phyloP scores from a whole-genome alignment of 2,329 filamentous ascomycete species.

The Stemphylium lycopersici region DNA sequence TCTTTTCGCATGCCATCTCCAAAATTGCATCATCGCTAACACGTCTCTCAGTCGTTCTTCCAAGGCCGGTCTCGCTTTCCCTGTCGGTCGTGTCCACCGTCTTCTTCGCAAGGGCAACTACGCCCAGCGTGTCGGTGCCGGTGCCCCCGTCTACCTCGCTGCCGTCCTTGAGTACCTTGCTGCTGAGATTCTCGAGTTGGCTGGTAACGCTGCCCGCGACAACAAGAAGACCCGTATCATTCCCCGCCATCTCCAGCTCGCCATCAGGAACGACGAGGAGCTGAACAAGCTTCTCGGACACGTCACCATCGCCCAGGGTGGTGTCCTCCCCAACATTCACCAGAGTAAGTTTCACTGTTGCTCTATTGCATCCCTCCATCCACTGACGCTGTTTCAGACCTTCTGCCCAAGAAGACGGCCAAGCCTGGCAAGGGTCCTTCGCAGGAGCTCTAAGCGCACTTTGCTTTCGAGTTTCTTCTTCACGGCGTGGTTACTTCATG shows the following conservation, averaged over 20 bases:
- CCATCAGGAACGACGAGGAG: conserved; percentile 99
- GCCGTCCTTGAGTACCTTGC: conserved; percentile 98
- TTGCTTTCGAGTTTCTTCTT: conserved; percentile 44
- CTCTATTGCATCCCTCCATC: not conserved
- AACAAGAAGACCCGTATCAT: conserved; percentile 99
- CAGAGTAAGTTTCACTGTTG: conserved; percentile 73
- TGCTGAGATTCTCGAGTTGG: conserved; percentile 97
- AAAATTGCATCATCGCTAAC: conserved; percentile 31
- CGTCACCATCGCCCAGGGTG: conserved; percentile 95
- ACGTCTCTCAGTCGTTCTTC: conserved; percentile 81
- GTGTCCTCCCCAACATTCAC: conserved; percentile 96
- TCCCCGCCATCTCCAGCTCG: conserved; percentile 96
- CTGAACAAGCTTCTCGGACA: conserved; percentile 98
- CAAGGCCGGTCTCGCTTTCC: conserved; percentile 99
- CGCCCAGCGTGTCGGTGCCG: conserved; percentile 98
- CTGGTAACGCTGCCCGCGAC: conserved; percentile 97
- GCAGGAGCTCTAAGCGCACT: conserved; percentile 82
- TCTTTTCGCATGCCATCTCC: conserved; percentile 27
- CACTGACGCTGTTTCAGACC: conserved; percentile 69
- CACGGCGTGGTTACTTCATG: conserved; percentile 54
- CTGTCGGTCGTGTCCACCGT: conserved; percentile 98
- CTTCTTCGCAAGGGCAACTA: conserved; percentile 99
- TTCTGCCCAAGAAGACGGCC: conserved; percentile 98
- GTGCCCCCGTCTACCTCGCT: conserved; percentile 94
- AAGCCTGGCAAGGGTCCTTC: conserved; percentile 92